phyloP scores from a whole-genome alignment of 2,329 filamentous ascomycete species.

The Xylariaceae sp. region DNA sequence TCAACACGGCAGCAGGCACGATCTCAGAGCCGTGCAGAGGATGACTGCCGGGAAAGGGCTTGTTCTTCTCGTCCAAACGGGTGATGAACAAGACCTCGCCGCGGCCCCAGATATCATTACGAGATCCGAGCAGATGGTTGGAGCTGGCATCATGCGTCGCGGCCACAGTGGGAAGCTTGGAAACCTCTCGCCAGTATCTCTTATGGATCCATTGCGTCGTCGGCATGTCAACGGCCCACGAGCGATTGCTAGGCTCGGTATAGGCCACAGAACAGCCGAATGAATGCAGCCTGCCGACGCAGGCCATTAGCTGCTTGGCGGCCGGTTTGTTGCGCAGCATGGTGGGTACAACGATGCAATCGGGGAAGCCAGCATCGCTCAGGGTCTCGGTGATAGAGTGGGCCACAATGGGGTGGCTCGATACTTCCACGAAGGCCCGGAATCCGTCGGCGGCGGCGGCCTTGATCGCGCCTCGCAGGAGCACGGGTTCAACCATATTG shows the following conservation, averaged over 20 bases:
- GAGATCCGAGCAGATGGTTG: constrained; percentile 38
- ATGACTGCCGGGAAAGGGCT: constrained; percentile 50
- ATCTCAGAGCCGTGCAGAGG: constrained; percentile 51
- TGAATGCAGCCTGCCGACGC: too few species aligned
- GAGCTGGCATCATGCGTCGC: constrained; percentile 4
- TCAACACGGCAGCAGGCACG: constrained; percentile 49
- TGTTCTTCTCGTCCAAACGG: constrained; percentile 44
- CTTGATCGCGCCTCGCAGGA: constrained; percentile 45
- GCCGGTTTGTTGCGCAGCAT: constrained; percentile 41
- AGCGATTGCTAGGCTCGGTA: constrained; percentile 7
- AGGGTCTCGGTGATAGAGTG: constrained; percentile 51
- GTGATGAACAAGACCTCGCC: constrained; percentile 45
- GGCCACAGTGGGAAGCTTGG: not conserved
- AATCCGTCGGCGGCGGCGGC: constrained; percentile 45
- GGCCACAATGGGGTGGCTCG: constrained; percentile 49
- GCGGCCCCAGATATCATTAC: constrained; percentile 5
- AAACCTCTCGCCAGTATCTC: constrained; percentile 2
- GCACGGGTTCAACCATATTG: constrained; percentile 49
- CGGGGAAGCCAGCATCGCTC: too few species aligned
- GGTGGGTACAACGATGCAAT: constrained; percentile 44
- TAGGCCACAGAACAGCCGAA: constrained; percentile 9
- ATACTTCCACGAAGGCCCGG: constrained; percentile 50
- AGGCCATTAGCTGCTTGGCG: too few species aligned
- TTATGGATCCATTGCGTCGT: constrained; percentile 6
- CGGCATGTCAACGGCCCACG: constrained; percentile 1